Percentiles rank a stretch among this genome's conserved stretches.
Evolutionary conservation across 129 eudicot genomes (phyloP).

Genomic region (Centrapalus pauciflorus): DNA sequence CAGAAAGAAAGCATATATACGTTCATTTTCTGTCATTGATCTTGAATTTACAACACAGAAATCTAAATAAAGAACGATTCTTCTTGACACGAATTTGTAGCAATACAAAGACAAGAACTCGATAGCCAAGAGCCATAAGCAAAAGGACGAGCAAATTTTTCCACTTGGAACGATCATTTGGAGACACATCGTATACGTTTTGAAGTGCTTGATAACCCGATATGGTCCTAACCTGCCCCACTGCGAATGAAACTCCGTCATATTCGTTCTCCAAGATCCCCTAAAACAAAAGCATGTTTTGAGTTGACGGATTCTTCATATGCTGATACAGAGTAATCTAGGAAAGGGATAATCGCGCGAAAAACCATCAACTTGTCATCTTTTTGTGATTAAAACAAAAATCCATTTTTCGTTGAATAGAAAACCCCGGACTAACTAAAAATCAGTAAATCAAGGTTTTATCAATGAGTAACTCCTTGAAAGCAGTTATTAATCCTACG

Average conservation of each 20-base stretch:
- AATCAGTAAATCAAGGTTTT: too few species aligned
- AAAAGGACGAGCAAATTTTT: slow-evolving; percentile 54
- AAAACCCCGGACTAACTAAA: too few species aligned
- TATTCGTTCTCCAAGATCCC: slow-evolving; percentile 93
- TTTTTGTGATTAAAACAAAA: too few species aligned
- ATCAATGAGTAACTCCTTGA: too few species aligned
- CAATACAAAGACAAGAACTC: slow-evolving; percentile 58
- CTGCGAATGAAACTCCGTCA: slow-evolving; percentile 62
- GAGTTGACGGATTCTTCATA: background rate
- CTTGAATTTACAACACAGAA: slow-evolving; percentile 45
- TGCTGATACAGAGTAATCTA: background rate
- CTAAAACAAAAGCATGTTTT: slow-evolving; percentile 29
- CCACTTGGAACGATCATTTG: slow-evolving; percentile 60
- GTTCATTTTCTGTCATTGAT: slow-evolving; percentile 46
- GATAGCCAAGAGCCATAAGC: slow-evolving; percentile 72
- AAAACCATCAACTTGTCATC: too few species aligned
- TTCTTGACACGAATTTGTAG: slow-evolving; percentile 51
- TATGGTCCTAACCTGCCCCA: slow-evolving; percentile 73
- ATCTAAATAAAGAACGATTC: slow-evolving; percentile 30
- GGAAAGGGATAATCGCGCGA: too few species aligned
- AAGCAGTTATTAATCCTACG: too few species aligned
- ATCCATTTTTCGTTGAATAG: too few species aligned
- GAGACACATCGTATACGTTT: slow-evolving; percentile 59
- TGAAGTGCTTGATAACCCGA: slow-evolving; percentile 82
- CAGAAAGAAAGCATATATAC: background rate